Conservation (phyloP, 2,329 filamentous ascomycete genomes). For the Fusarium sp. region DNA sequence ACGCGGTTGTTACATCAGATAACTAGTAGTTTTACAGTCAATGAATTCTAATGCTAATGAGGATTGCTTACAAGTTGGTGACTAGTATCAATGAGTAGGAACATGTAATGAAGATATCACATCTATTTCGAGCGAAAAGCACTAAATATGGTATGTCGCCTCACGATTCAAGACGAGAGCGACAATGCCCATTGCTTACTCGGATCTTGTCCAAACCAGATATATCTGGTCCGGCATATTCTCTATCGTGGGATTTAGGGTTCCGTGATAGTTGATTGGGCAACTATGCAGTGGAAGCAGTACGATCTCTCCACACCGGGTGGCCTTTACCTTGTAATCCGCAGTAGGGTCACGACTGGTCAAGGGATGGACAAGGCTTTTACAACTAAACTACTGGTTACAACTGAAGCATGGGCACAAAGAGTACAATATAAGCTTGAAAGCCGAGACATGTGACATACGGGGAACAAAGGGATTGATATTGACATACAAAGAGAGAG, state of each 20-base stretch:
- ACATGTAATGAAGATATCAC: neutral
- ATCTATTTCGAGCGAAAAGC: too few relatives aligned
- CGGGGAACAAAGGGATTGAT: neutral
- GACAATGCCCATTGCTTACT: too few relatives aligned
- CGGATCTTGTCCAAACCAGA: neutral
- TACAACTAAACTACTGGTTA: neutral
- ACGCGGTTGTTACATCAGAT: neutral
- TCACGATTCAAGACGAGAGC: neutral
- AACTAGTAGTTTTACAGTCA: slow-evolving; percentile 5
- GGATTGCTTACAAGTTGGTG: neutral
- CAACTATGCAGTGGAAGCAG: slow-evolving; percentile 28
- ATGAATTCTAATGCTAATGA: slow-evolving; percentile 34
- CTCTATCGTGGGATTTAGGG: neutral
- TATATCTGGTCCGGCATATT: neutral
- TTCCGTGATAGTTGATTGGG: slow-evolving; percentile 34
- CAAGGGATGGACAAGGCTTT: neutral
- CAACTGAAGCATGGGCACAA: slow-evolving; percentile 9
- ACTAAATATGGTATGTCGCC: too few relatives aligned
- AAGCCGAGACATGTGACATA: neutral
- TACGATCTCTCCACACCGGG: slow-evolving; percentile 16
- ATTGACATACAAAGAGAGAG: neutral
- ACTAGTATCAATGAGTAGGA: neutral
- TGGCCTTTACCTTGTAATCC: neutral
- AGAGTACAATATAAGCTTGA: neutral
- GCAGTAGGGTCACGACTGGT: neutral